These are phyloP conservation scores for Durusdinium trenchii DNA, from an alignment of 73 alveolate genomes.

Conservation along the genomic window DNA sequence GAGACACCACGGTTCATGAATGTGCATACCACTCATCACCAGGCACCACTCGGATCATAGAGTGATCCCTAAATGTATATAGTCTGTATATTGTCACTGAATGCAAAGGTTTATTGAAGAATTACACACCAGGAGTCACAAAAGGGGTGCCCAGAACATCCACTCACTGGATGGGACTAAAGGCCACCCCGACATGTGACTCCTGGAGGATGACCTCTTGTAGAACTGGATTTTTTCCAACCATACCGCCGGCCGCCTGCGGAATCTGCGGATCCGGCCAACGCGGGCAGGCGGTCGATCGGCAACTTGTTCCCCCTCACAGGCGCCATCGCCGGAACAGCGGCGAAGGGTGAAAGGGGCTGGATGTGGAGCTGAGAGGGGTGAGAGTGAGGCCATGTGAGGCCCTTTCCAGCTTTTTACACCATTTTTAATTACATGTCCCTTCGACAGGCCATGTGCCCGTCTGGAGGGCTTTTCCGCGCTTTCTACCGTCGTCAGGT, in stretches of 20 bases:
- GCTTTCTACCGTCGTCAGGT: too few species aligned
- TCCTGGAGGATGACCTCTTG: background rate
- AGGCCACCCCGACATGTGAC: too few species aligned
- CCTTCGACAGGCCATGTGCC: background rate
- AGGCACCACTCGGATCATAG: too few species aligned
- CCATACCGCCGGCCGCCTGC: background rate
- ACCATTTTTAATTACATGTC: background rate
- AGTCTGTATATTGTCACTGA: too few species aligned
- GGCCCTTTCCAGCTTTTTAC: too few species aligned
- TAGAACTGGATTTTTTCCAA: background rate
- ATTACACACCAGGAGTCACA: too few species aligned
- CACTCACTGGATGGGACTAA: too few species aligned
- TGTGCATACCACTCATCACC: too few species aligned
- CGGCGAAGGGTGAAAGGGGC: background rate
- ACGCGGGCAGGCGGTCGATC: conserved; percentile 67
- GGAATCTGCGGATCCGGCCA: background rate
- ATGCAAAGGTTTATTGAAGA: too few species aligned
- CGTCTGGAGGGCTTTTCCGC: background rate
- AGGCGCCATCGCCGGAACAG: background rate
- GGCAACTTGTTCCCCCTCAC: conserved; percentile 84
- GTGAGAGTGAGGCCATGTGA: background rate
- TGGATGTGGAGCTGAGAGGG: background rate
- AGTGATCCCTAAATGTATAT: too few species aligned
- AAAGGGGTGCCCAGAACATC: too few species aligned
- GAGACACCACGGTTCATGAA: too few species aligned